phyloP scores from a whole-genome alignment of 768 basidiomycete genomes.

The Trametes maxima region DNA sequence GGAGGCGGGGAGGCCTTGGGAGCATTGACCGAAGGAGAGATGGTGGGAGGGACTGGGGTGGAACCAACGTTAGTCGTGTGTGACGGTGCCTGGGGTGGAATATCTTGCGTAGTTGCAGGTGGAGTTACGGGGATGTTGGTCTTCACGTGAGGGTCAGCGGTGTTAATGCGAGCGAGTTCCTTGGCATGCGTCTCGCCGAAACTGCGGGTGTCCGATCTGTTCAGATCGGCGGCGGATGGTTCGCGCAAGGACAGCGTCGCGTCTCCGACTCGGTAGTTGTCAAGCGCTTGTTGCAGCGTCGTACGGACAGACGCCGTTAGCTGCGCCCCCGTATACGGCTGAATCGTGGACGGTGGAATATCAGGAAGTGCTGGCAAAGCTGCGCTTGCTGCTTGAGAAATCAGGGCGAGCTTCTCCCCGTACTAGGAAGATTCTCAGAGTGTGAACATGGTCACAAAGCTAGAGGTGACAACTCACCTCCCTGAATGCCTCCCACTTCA shows the following conservation, averaged over 20 bases:
- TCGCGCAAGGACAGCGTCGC: slow-evolving; percentile 51
- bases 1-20: slow-evolving; percentile 24
- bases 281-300: slow-evolving; percentile 75
- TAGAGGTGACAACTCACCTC: slow-evolving; percentile 52
- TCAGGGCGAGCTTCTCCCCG: slow-evolving; percentile 74
- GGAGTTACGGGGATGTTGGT: slow-evolving; percentile 47
- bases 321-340: slow-evolving; percentile 63
- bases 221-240: slow-evolving; percentile 53
- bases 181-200: slow-evolving; percentile 84
- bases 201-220: slow-evolving; percentile 73
- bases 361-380: slow-evolving; percentile 65
- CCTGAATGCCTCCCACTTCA: slow-evolving; percentile 80
- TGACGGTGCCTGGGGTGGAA: slow-evolving; percentile 20
- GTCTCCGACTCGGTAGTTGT: slow-evolving; percentile 74
- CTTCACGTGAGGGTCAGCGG: slow-evolving; percentile 32
- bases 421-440: slow-evolving; percentile 48
- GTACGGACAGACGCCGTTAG: slow-evolving; percentile 71
- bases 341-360: slow-evolving; percentile 58
- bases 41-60: neutral
- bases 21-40: neutral
- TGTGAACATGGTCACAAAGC: neutral
- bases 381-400: slow-evolving; percentile 70
- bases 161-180: slow-evolving; percentile 63
- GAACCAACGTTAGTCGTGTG: slow-evolving; percentile 16
- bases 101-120: slow-evolving; percentile 33